These are phyloP conservation scores for Elaeagnus macrophylla DNA, from an alignment of 306 rosid genomes.

Conservation along the genomic window DNA sequence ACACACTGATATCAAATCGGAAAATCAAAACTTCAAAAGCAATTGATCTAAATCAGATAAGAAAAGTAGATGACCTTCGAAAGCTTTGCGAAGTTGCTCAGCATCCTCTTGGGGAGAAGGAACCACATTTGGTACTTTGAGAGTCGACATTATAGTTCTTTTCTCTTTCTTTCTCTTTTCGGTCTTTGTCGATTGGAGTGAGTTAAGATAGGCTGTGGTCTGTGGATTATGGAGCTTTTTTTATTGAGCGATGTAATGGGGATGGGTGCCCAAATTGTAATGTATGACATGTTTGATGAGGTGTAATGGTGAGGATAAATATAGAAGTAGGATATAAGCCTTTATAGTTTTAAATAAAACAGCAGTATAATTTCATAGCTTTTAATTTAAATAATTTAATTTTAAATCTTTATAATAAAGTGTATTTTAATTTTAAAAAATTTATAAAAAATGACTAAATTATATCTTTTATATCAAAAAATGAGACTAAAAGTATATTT, in stretches of 20 bases:
- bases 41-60: not conserved
- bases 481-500: too few species aligned
- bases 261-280: too few species aligned
- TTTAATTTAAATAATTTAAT: too few species aligned
- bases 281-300: too few species aligned
- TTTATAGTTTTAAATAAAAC: too few species aligned
- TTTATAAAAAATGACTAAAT: too few species aligned
- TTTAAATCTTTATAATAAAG: too few species aligned
- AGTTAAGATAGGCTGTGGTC: not conserved
- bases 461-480: too few species aligned
- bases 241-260: not conserved
- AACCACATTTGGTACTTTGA: slow-evolving; percentile 48
- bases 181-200: not conserved
- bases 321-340: too few species aligned
- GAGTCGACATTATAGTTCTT: slow-evolving; percentile 43
- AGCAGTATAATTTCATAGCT: too few species aligned
- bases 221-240: not conserved
- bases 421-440: too few species aligned
- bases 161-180: not conserved
- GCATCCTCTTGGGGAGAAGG: slow-evolving; percentile 71
- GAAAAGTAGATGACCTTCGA: slow-evolving; percentile 39
- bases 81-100: slow-evolving; percentile 73
- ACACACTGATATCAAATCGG: slow-evolving; percentile 7
- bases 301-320: too few species aligned
- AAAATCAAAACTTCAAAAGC: not conserved